Evolutionary conservation across 1,139 yeast species (phyloP), one percentile per base, ranked within the genome.

Genomic region (Wickerhamomyces sp.): DNA sequence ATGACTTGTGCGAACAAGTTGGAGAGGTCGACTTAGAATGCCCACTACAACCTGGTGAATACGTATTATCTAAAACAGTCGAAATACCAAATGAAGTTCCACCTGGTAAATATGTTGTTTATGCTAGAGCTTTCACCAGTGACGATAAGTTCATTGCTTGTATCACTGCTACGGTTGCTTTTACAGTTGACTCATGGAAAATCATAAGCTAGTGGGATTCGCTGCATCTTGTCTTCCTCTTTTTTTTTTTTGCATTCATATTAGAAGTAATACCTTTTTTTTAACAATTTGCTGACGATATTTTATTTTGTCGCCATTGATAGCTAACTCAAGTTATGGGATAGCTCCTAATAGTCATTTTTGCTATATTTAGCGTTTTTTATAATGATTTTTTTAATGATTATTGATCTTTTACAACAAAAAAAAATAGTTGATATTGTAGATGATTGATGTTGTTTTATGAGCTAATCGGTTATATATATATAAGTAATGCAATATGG

Each of bases 71-170:
- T 28, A 88, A 89, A 63, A 64, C 68, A 34, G 94, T 92, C 26
- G 90, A 81, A 52, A 77, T 92, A 46, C 98, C 98, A 16, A 68
- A 72, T n/a, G 94, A 88, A 62, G 95, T 90, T 20, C 97, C 98
- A 43, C 96, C 97, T 22, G 98, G 97, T 33, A 83, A 76, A 60
- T 92, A 92, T 66, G 66, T 76, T 32, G 95, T 90, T 36, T 70
- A 73, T 44, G 97, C 97, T 16, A 78, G 92, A 56, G 98, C 97
- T 5, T 92, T 75, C 66, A 88, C 95, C 33, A 77, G 67, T 37
- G 88, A 85, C 41, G 96, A 86, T 53, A 80, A 75, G 36, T 74
- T 82, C 48, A 80, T 92, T 50, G 81, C 96, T 26, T 92, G 98
- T 62, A 70, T 92, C 55, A 76, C 86, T 27, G 97, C 96, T 13